Percentiles rank a stretch among this genome's conserved stretches.
These are phyloP conservation scores for Gossypium turneri DNA, from an alignment of 345 rosid species.

Conservation along the genomic window DNA sequence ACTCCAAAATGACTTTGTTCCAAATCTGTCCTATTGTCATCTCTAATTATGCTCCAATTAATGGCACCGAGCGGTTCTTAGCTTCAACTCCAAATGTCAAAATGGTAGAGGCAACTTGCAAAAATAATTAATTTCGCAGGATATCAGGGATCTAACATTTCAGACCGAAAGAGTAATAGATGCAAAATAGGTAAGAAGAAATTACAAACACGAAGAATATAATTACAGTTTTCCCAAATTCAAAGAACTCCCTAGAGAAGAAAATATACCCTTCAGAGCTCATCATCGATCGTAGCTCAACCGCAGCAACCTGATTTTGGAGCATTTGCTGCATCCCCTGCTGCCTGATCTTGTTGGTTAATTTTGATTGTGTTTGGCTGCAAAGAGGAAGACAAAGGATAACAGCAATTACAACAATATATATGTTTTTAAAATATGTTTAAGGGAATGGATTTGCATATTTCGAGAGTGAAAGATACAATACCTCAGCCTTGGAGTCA, in stretches of 20 bases:
- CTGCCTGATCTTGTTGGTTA: constrained; percentile 45
- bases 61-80: neutral
- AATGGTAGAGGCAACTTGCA: neutral
- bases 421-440: neutral
- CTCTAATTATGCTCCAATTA: neutral
- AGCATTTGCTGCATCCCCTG: constrained; percentile 28
- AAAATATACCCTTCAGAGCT: constrained; percentile 23
- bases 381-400: constrained; percentile 4
- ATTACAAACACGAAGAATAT: constrained; percentile 37
- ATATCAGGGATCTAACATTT: constrained; percentile 31
- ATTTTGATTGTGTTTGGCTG: constrained; percentile 62
- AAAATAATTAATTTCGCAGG: constrained; percentile 29
- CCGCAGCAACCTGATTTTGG: constrained; percentile 56
- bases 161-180: constrained; percentile 32
- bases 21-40: neutral
- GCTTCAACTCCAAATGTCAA: neutral
- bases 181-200: constrained; percentile 31
- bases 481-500: constrained; percentile 67
- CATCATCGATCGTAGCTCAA: constrained; percentile 19
- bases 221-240: constrained; percentile 25
- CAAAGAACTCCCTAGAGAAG: constrained; percentile 19
- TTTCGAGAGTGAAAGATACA: neutral
- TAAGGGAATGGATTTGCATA: neutral
- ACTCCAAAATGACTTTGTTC: neutral
- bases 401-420: neutral